Percentiles rank a stretch among this genome's conserved stretches.
phyloP scores from a whole-genome alignment of 31 red algal genomes.

The Porphyra umbilicalis region DNA sequence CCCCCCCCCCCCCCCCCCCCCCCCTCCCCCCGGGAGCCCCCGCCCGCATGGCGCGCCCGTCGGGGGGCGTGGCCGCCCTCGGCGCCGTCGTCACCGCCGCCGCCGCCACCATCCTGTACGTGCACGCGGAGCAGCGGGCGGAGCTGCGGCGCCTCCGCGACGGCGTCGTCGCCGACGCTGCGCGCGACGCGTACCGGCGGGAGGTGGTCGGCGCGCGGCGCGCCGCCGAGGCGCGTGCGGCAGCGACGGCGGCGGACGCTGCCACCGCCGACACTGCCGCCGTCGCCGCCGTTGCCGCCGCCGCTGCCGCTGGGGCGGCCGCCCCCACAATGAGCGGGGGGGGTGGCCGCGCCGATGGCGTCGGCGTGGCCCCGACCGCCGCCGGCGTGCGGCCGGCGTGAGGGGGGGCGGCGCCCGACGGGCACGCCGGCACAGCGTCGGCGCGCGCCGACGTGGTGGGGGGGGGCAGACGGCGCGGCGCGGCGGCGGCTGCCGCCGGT shows the following conservation, averaged over 20 bases:
- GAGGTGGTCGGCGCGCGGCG: neutral
- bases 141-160: slow-evolving; percentile 36
- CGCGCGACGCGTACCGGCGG: slow-evolving; percentile 28
- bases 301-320: too few species aligned
- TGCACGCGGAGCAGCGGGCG: slow-evolving; percentile 51
- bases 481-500: too few species aligned
- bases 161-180: slow-evolving; percentile 29
- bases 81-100: slow-evolving; percentile 11
- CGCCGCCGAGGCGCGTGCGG: neutral
- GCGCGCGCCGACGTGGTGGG: too few species aligned
- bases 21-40: neutral
- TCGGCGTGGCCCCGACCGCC: too few species aligned
- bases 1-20: neutral
- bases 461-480: too few species aligned
- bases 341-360: too few species aligned
- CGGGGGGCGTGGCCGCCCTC: slow-evolving; percentile 6
- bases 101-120: slow-evolving; percentile 24
- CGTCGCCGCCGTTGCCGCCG: neutral
- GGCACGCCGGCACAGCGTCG: too few species aligned
- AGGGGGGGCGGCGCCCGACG: too few species aligned
- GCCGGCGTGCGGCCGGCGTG: too few species aligned
- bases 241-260: neutral
- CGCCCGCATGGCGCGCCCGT: neutral
- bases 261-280: neutral
- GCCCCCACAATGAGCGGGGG: too few species aligned